Evolutionary conservation across 2,329 filamentous ascomycete genomes (phyloP).

Genomic region (Epichloe festucae): DNA sequence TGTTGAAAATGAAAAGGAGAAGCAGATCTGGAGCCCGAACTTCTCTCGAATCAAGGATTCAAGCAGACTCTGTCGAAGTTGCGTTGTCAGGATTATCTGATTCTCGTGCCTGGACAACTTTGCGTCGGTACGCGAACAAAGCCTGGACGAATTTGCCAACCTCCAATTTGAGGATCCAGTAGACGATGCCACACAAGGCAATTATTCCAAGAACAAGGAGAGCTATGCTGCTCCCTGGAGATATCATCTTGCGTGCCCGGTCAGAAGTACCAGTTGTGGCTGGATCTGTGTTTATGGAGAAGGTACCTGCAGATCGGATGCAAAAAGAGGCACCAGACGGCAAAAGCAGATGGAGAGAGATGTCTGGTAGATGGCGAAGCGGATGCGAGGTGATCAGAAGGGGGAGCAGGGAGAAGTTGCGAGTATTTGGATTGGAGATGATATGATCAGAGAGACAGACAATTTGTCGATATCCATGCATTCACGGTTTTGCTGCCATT

Average conservation of each 20-base stretch:
- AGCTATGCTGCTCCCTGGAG: slow-evolving; percentile 14
- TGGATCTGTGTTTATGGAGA: neutral
- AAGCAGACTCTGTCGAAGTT: neutral
- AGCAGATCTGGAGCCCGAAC: neutral
- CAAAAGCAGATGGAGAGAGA: neutral
- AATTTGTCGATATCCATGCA: neutral
- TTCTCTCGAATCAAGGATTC: neutral
- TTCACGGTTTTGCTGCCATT: neutral
- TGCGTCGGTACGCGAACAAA: slow-evolving; percentile 11
- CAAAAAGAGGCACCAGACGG: neutral
- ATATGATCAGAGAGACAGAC: neutral
- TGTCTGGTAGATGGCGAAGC: neutral
- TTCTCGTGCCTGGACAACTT: neutral
- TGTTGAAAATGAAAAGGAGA: no score
- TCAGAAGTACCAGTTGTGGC: neutral
- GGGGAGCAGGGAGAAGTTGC: neutral
- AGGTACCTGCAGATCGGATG: neutral
- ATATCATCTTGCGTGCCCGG: slow-evolving; percentile 2
- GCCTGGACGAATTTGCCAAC: slow-evolving; percentile 18
- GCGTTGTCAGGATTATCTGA: neutral
- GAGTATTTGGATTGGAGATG: neutral
- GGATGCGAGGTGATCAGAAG: neutral
- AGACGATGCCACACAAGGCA: slow-evolving; percentile 15
- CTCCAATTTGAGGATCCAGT: slow-evolving; percentile 17
- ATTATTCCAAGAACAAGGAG: slow-evolving; percentile 20